phyloP scores from a whole-genome alignment of 2,329 filamentous ascomycete species.

The Colletotrichum sp. region DNA sequence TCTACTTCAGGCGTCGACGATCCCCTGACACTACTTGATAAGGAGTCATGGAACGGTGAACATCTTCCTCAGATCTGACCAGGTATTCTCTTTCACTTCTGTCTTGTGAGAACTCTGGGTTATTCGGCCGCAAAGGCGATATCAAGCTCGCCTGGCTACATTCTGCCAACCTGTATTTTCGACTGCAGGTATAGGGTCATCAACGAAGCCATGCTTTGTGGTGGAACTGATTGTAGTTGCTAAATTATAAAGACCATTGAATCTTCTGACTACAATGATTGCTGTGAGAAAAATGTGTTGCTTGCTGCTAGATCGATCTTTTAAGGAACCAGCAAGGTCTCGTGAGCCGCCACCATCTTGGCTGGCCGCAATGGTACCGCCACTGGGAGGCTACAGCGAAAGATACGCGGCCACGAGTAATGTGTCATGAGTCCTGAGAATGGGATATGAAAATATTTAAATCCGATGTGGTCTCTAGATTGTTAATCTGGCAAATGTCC shows the following conservation, averaged over 20 bases:
- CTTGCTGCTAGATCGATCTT: background rate
- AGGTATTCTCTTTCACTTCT: background rate
- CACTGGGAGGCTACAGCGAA: background rate
- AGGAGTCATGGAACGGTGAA: fast-evolving
- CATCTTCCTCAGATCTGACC: background rate
- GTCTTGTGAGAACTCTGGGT: background rate
- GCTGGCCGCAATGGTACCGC: fast-evolving
- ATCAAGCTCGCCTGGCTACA: background rate
- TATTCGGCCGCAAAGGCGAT: background rate
- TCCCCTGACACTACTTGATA: background rate
- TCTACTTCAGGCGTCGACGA: background rate
- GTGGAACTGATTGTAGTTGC: too few relatives aligned
- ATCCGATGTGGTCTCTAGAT: too few relatives aligned
- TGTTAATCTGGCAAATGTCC: too few relatives aligned
- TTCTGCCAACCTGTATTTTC: fast-evolving
- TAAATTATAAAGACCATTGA: too few relatives aligned
- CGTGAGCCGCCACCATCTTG: fast-evolving
- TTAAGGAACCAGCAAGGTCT: background rate
- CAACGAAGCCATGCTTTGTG: fast-evolving
- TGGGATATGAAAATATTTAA: background rate
- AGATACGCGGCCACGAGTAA: background rate
- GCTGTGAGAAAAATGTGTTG: too few relatives aligned
- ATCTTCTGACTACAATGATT: too few relatives aligned
- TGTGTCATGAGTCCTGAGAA: fast-evolving
- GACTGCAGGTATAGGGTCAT: fast-evolving